Evolutionary conservation across 805 yeast species (phyloP).

Genomic region (Nakazawaea populi): DNA sequence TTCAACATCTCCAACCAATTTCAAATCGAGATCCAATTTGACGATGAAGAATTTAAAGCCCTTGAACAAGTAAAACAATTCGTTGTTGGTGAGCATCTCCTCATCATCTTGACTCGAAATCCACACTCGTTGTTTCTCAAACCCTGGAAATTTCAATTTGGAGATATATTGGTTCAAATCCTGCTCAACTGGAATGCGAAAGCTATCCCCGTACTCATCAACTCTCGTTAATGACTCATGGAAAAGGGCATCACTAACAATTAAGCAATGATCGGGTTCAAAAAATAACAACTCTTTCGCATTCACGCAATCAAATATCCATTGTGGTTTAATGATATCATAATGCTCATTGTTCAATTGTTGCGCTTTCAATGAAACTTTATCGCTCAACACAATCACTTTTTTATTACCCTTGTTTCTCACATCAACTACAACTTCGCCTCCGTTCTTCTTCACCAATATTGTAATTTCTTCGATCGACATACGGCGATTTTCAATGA

Average conservation of each 20-base stretch:
- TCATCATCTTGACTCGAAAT: not conserved
- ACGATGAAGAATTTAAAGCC: slow-evolving; percentile 29
- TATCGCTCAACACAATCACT: slow-evolving; percentile 31
- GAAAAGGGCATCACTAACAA: slow-evolving; percentile 27
- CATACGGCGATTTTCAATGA: slow-evolving; percentile 19
- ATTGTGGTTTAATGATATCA: slow-evolving; percentile 59
- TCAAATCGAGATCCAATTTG: not conserved
- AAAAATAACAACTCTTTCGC: slow-evolving; percentile 36
- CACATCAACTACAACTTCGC: slow-evolving; percentile 33
- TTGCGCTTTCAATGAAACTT: slow-evolving; percentile 30
- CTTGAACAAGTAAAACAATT: slow-evolving; percentile 23
- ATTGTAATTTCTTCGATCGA: slow-evolving; percentile 29
- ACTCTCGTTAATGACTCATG: slow-evolving; percentile 27
- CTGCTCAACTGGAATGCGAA: slow-evolving; percentile 25
- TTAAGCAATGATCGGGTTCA: slow-evolving; percentile 56
- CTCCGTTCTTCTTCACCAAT: slow-evolving; percentile 45
- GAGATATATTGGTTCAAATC: slow-evolving; percentile 14
- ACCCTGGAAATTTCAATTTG: slow-evolving; percentile 11
- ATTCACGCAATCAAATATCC: slow-evolving; percentile 66
- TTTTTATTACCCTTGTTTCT: slow-evolving; percentile 13
- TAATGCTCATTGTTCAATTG: slow-evolving; percentile 39
- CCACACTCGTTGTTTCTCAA: too few species aligned
- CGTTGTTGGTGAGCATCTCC: slow-evolving; percentile 13
- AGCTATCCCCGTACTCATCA: slow-evolving; percentile 65
- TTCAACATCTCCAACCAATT: not conserved